Percentiles rank a stretch among this genome's conserved stretches.
Conservation (phyloP, 176 grass and related monocot genomes). For the Oryza coarctata region DNA sequence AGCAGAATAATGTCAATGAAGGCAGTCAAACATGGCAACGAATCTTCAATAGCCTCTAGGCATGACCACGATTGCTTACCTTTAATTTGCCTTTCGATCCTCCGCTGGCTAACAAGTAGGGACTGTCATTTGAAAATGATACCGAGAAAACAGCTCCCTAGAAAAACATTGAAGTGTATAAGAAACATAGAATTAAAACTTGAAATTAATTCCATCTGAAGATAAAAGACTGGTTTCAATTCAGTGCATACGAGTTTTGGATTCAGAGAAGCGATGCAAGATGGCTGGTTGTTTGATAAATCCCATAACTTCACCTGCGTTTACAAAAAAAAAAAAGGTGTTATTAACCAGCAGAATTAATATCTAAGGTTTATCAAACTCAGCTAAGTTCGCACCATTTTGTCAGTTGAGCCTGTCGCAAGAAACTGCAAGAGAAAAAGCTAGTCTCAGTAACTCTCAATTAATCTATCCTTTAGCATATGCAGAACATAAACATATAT, state of each 20-base stretch:
- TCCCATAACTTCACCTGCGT: slow-evolving; percentile 76
- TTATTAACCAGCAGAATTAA: slow-evolving; percentile 6
- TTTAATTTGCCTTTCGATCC: slow-evolving; percentile 70
- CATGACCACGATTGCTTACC: slow-evolving; percentile 30
- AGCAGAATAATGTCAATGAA: not conserved
- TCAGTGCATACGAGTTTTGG: slow-evolving; percentile 49
- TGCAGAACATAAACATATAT: slow-evolving; percentile 35
- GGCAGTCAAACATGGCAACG: not conserved
- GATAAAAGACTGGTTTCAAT: not conserved
- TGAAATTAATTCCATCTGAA: not conserved
- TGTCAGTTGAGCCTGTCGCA: slow-evolving; percentile 66
- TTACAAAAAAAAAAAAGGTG: not conserved
- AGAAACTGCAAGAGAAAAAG: slow-evolving; percentile 44
- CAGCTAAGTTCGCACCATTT: slow-evolving; percentile 39
- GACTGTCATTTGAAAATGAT: slow-evolving; percentile 59
- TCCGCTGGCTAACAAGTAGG: slow-evolving; percentile 64
- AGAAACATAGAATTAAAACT: not conserved
- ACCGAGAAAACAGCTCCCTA: slow-evolving; percentile 69
- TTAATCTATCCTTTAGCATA: not conserved
- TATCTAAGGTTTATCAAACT: not conserved
- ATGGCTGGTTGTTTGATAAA: slow-evolving; percentile 56
- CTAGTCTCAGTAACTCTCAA: not conserved
- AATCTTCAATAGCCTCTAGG: not conserved
- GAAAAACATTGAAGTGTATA: not conserved
- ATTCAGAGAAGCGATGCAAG: slow-evolving; percentile 54